phyloP scores from a whole-genome alignment of 345 rosid species.

The Hypericum perforatum region DNA sequence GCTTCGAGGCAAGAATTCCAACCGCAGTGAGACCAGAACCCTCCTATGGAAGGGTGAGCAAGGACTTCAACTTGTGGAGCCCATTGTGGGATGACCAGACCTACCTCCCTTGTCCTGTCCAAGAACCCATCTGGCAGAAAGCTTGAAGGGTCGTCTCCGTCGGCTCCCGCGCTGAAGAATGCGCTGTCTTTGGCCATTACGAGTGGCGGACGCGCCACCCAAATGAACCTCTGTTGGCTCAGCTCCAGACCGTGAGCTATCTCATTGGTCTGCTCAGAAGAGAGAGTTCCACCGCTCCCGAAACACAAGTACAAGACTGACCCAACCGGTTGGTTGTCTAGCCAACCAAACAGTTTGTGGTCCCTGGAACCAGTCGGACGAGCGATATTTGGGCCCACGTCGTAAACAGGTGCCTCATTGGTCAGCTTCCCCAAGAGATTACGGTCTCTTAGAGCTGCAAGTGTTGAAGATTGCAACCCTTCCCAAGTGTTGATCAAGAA shows the following conservation, averaged over 20 bases:
- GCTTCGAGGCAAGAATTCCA: slow-evolving; percentile 21
- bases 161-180: too few relatives aligned
- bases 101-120: slow-evolving; percentile 10
- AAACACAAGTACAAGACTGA: slow-evolving; percentile 15
- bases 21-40: slow-evolving; percentile 20
- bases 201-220: slow-evolving; percentile 14
- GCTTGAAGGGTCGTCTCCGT: slow-evolving; percentile 14
- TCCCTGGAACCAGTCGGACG: background rate
- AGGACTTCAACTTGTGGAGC: slow-evolving; percentile 14
- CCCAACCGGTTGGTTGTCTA: slow-evolving; percentile 12
- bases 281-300: slow-evolving; percentile 19
- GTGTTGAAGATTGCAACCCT: slow-evolving; percentile 8
- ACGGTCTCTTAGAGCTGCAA: slow-evolving; percentile 11
- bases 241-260: slow-evolving; percentile 16
- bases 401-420: slow-evolving; percentile 4
- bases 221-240: slow-evolving; percentile 17
- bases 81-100: slow-evolving; percentile 16
- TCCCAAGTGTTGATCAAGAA: slow-evolving; percentile 19
- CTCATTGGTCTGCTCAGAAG: slow-evolving; percentile 11
- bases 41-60: slow-evolving; percentile 13
- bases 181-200: background rate
- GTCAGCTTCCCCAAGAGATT: slow-evolving; percentile 12
- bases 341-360: slow-evolving; percentile 7
- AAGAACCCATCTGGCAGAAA: slow-evolving; percentile 17
- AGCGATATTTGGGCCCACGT: background rate